Evolutionary conservation across 345 rosid genomes (phyloP).

Genomic region (Populus tremula): DNA sequence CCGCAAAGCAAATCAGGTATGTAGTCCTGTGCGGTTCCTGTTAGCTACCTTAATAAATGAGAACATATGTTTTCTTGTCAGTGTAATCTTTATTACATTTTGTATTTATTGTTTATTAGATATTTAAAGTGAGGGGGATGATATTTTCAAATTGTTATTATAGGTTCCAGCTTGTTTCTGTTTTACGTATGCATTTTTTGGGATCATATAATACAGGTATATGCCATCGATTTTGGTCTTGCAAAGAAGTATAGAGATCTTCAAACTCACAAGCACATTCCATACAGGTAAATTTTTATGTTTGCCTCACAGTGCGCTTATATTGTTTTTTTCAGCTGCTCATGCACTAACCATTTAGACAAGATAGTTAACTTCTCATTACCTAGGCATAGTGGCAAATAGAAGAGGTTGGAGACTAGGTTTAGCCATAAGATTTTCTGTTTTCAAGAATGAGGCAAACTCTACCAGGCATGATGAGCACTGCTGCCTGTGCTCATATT

Average conservation of each 20-base stretch:
- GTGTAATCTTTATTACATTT: not conserved
- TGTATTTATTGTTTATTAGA: not conserved
- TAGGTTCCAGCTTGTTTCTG: not conserved
- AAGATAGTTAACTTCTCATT: not conserved
- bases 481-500: not conserved
- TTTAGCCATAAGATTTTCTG: slow-evolving; percentile 1
- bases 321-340: not conserved
- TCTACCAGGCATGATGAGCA: not conserved
- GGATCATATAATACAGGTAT: slow-evolving; percentile 45
- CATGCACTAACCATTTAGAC: not conserved
- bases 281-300: slow-evolving; percentile 52
- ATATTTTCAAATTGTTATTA: not conserved
- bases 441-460: not conserved
- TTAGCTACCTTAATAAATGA: not conserved
- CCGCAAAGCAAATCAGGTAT: slow-evolving; percentile 81
- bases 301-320: not conserved
- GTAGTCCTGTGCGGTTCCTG: slow-evolving; percentile 1
- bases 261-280: slow-evolving; percentile 85
- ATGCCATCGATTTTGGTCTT: slow-evolving; percentile 79
- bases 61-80: not conserved
- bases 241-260: slow-evolving; percentile 91
- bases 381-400: not conserved
- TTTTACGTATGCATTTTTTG: not conserved
- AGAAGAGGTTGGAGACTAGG: not conserved
- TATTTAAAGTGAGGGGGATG: not conserved